Percentiles rank a stretch among this genome's conserved stretches.
Conservation (phyloP, 2,329 filamentous ascomycete species). For the Penicillium sclerotiorum region DNA sequence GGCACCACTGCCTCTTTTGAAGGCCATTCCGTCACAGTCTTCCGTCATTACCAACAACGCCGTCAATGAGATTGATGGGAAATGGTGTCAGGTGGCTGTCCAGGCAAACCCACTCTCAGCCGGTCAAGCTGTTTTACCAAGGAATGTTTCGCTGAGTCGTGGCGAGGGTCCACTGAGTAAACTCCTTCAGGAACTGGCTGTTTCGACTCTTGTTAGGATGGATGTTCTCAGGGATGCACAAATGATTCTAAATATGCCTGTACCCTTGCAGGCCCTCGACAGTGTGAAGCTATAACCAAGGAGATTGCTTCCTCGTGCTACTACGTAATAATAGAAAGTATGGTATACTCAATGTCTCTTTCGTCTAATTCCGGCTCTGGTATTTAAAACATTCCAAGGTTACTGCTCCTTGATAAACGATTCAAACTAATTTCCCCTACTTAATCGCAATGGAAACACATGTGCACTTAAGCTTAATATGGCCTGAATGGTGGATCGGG, state of each 20-base stretch:
- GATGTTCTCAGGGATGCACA: constrained; percentile 19
- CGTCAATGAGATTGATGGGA: constrained; percentile 17
- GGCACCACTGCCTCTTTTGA: constrained; percentile 11
- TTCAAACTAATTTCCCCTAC: no score
- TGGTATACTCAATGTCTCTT: no score
- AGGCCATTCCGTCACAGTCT: constrained; percentile 12
- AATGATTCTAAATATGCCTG: constrained; percentile 18
- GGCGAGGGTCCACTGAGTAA: constrained; percentile 13
- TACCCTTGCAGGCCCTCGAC: constrained; percentile 8
- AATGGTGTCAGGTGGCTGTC: constrained; percentile 16
- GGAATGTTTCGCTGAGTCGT: constrained; percentile 9
- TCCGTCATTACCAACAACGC: constrained; percentile 14
- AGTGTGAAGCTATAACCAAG: constrained; percentile 8
- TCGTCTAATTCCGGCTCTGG: no score
- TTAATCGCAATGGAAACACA: no score
- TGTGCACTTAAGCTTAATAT: no score
- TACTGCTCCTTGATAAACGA: no score
- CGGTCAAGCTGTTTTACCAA: constrained; percentile 11
- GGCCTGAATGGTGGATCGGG: no score
- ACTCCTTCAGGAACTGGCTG: constrained; percentile 13
- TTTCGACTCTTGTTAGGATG: constrained; percentile 13
- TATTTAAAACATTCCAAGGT: no score
- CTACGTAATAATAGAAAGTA: no score
- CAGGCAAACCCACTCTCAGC: constrained; percentile 16
- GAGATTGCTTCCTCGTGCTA: background rate